Base-by-base conservation (phyloP, 208 protist genomes). In the Strigomonas galati region DNA sequence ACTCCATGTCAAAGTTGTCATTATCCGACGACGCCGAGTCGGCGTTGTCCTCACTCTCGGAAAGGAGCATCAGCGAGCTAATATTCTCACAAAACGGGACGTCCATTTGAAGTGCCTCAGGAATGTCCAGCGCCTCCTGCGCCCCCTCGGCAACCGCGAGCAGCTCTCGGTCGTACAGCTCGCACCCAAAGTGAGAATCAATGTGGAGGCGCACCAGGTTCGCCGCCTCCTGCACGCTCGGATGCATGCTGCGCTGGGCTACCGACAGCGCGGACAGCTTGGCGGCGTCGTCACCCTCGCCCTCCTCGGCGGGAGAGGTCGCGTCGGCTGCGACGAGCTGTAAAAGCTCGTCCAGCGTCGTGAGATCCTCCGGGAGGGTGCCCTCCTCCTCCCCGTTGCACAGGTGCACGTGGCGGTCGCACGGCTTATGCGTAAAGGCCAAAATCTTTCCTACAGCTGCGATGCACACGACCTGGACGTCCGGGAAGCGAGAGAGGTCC, bases 371-470 rank as follows among this genome's bases (percentile, higher is more conserved):
- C 21, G 56, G 23, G 26, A 74, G 30, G 35, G 68, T 28, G 71
- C 56, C 60, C 44, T 83, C 67, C 59, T 91, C 85, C 73, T 95
- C 85, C 0, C 83, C 84, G 17, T 79, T 71, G 31, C 64, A 49
- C 65, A 92, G 62, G 21, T 81, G 65, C 12, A 79, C 30, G 35
- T 93, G 87, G 0, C 84, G 81, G 12, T 59, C 19, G 46, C 65
- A 87, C 1, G 89, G 87, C 15, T 76, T 30, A 32, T 72, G 51
- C 0, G 84, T 64, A 70, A 84, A 87, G 6, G 88, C 80, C 40
- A 79, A 92, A 28, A 99, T 85, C 74, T 99, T 99, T 0, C 95
- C 76, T 56, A 82, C 79, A n/a, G 94, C 92, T 24, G 83, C 72
- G 12, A 98, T 71, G 61, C 79, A 97, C 0, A 84, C 78, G 2